phyloP scores from a whole-genome alignment of 192 early-diverging fungal genomes.

The Backusella sp. region DNA sequence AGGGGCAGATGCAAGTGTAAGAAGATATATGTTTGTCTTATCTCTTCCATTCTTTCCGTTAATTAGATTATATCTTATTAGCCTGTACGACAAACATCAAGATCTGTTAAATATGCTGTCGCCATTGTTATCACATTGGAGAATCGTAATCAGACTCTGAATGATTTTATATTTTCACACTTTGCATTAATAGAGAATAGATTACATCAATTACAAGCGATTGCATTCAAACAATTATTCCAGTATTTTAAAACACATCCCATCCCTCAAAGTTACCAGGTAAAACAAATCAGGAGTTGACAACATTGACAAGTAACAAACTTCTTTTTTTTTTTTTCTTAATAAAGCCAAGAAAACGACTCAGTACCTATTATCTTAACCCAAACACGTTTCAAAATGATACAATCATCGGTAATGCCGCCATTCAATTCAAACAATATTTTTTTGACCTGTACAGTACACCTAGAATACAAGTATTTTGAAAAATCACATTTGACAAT shows the following conservation, averaged over 20 bases:
- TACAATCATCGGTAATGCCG: conserved; percentile 42
- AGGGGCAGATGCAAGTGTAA: not conserved
- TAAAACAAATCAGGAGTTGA: not conserved
- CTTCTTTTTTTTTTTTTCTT: not conserved
- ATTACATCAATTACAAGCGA: conserved; percentile 52
- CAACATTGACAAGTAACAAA: not conserved
- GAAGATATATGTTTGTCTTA: not conserved
- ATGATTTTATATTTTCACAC: conserved; percentile 58
- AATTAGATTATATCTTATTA: not conserved
- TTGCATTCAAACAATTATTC: conserved; percentile 42
- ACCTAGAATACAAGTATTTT: conserved; percentile 55
- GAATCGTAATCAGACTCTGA: conserved; percentile 39
- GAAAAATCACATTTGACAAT: not conserved
- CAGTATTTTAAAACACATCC: conserved; percentile 18
- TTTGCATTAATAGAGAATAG: conserved; percentile 56
- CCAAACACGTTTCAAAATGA: conserved; percentile 50
- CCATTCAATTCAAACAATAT: conserved; percentile 42
- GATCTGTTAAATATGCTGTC: conserved; percentile 51
- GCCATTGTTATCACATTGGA: conserved; percentile 51
- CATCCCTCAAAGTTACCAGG: not conserved
- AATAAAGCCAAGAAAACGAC: not conserved
- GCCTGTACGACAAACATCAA: conserved; percentile 35
- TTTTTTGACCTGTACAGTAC: conserved; percentile 50
- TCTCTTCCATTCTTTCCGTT: not conserved
- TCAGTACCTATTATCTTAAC: conserved; percentile 19